phyloP scores from a whole-genome alignment of 345 rosid genomes.

The Linum lewisii region DNA sequence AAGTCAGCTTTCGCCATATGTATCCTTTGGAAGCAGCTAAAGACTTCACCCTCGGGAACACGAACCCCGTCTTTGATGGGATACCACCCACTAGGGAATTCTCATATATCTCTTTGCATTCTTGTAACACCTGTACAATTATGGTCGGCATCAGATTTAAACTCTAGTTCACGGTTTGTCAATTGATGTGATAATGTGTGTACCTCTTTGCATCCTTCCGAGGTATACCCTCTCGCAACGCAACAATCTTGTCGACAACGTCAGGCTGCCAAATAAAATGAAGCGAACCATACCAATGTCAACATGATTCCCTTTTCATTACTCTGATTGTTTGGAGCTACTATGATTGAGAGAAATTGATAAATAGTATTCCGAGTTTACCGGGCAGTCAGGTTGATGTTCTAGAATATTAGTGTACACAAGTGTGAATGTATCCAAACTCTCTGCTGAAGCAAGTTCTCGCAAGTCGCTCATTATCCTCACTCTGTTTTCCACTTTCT shows the following conservation, averaged over 20 bases:
- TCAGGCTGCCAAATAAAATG: conserved; percentile 48
- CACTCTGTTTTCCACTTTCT: conserved; percentile 93
- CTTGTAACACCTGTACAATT: conserved; percentile 92
- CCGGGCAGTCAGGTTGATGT: conserved; percentile 98
- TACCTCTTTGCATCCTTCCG: conserved; percentile 99
- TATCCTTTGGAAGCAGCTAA: conserved; percentile 60
- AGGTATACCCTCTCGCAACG: conserved; percentile 91
- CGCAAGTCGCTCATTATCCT: conserved; percentile 82
- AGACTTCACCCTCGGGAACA: conserved; percentile 76
- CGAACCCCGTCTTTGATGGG: conserved; percentile 76
- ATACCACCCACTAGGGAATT: conserved; percentile 76
- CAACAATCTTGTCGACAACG: conserved; percentile 96
- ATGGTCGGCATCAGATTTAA: no score
- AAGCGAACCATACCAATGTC: neutral
- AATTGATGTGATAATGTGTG: neutral
- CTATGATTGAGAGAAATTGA: neutral
- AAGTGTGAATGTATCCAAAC: conserved; percentile 88
- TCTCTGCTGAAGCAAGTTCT: conserved; percentile 98
- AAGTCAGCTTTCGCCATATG: conserved; percentile 66
- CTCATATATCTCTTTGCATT: conserved; percentile 93
- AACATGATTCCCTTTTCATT: neutral
- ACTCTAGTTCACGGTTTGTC: no score
- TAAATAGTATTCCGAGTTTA: conserved; percentile 15
- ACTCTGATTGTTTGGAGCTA: neutral
- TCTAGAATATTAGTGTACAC: conserved; percentile 90